These are phyloP conservation scores for Orychophragmus violaceus DNA, from an alignment of 345 rosid genomes.

Conservation along the genomic window DNA sequence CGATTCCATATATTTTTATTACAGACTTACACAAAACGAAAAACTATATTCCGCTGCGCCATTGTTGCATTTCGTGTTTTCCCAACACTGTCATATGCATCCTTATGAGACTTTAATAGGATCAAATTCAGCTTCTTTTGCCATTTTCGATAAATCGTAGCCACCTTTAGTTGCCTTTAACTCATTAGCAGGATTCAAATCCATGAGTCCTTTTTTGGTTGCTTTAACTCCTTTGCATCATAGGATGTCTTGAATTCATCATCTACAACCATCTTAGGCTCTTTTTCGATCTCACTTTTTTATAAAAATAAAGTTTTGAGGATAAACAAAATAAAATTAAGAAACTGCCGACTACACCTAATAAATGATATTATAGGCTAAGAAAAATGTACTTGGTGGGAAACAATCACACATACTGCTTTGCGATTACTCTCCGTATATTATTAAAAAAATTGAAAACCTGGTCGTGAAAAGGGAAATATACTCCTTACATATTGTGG, in stretches of 20 bases:
- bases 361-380: not conserved
- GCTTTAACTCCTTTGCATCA: slow-evolving; percentile 33
- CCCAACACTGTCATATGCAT: slow-evolving; percentile 8
- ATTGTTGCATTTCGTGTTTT: too few species aligned
- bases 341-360: not conserved
- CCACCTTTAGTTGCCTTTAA: slow-evolving; percentile 31
- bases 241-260: slow-evolving; percentile 32
- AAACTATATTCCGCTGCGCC: too few species aligned
- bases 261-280: slow-evolving; percentile 30
- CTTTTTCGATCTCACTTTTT: slow-evolving; percentile 40
- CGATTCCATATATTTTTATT: too few species aligned
- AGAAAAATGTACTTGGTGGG: not conserved
- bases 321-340: not conserved
- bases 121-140: slow-evolving; percentile 23
- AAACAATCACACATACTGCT: slow-evolving; percentile 14
- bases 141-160: slow-evolving; percentile 2
- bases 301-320: slow-evolving; percentile 2
- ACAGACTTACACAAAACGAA: too few species aligned
- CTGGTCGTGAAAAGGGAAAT: not conserved
- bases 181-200: slow-evolving; percentile 17
- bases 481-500: slow-evolving; percentile 41
- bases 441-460: slow-evolving; percentile 1
- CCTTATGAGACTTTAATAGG: slow-evolving; percentile 17
- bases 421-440: slow-evolving; percentile 4
- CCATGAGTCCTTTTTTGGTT: slow-evolving; percentile 15